Evolutionary conservation across 768 basidiomycete genomes (phyloP).

Genomic region (Antrodiella citrinella): DNA sequence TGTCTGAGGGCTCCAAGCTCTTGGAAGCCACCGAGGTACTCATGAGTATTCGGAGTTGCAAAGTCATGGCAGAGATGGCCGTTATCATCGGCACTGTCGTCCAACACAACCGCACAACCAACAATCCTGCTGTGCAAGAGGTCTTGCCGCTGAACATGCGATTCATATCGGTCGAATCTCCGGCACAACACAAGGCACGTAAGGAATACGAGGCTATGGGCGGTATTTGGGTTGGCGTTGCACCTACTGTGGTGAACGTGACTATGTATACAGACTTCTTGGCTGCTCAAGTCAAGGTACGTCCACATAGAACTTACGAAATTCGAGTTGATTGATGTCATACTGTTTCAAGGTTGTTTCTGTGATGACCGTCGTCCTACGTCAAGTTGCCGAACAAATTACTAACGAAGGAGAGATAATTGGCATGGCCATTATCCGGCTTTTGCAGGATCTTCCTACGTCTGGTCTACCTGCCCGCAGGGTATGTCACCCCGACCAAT

Average conservation of each 20-base stretch:
- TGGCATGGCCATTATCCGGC: constrained; percentile 71
- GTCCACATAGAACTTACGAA: no score
- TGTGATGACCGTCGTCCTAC: constrained; percentile 71
- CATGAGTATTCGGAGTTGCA: constrained; percentile 82
- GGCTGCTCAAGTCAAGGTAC: constrained; percentile 84
- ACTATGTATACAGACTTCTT: constrained; percentile 76
- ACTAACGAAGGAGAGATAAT: constrained; percentile 75
- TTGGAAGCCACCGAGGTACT: constrained; percentile 51
- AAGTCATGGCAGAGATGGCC: constrained; percentile 89
- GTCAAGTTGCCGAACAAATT: constrained; percentile 54
- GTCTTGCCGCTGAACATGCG: constrained; percentile 46
- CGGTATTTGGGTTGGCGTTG: constrained; percentile 74
- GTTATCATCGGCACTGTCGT: constrained; percentile 87
- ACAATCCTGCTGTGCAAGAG: constrained; percentile 58
- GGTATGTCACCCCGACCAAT: constrained; percentile 41
- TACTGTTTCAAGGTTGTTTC: neutral
- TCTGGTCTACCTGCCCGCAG: constrained; percentile 77
- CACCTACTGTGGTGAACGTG: constrained; percentile 65
- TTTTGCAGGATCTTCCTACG: constrained; percentile 89
- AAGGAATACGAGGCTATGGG: constrained; percentile 78
- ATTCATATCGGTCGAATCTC: constrained; percentile 74
- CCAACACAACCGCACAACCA: constrained; percentile 67
- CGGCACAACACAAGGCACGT: constrained; percentile 72
- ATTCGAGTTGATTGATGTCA: neutral
- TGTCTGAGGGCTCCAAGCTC: constrained; percentile 54